Conservation (phyloP, 116 monocot species). For the Papilionanthe hybrid region DNA sequence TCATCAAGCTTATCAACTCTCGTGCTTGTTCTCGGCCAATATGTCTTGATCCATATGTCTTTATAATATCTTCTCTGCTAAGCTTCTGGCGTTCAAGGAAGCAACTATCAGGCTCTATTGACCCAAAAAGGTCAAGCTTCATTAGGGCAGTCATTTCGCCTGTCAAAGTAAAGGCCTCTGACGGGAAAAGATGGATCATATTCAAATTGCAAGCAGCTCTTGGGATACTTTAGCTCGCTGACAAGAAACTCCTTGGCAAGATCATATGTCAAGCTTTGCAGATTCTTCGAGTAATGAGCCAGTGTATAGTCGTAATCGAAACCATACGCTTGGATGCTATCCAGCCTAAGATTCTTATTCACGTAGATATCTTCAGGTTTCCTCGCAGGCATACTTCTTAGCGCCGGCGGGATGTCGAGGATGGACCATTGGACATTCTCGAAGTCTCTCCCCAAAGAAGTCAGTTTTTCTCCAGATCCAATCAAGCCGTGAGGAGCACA, state of each 20-base stretch:
- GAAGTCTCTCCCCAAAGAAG: conserved; percentile 26
- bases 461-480: too few species aligned
- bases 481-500: too few species aligned
- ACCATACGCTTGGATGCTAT: conserved; percentile 83
- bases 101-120: conserved; percentile 93
- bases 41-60: conserved; percentile 85
- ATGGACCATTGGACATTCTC: conserved; percentile 72
- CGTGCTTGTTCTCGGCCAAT: conserved; percentile 84
- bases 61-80: conserved; percentile 51
- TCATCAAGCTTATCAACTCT: conserved; percentile 91
- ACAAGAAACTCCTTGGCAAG: conserved; percentile 85
- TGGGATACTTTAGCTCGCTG: conserved; percentile 91
- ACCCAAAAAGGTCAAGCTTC: conserved; percentile 98
- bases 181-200: conserved; percentile 89
- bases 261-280: conserved; percentile 81
- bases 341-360: conserved; percentile 85
- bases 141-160: conserved; percentile 78
- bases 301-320: conserved; percentile 99
- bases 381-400: conserved; percentile 77
- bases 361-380: conserved; percentile 92
- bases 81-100: conserved; percentile 89
- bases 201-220: conserved; percentile 70
- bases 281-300: conserved; percentile 76
- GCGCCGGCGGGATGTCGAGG: conserved; percentile 43
- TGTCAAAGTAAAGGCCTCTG: conserved; percentile 91